Base-by-base conservation (phyloP, 2,329 filamentous ascomycete species). In the Metarhizium guizhouense region DNA sequence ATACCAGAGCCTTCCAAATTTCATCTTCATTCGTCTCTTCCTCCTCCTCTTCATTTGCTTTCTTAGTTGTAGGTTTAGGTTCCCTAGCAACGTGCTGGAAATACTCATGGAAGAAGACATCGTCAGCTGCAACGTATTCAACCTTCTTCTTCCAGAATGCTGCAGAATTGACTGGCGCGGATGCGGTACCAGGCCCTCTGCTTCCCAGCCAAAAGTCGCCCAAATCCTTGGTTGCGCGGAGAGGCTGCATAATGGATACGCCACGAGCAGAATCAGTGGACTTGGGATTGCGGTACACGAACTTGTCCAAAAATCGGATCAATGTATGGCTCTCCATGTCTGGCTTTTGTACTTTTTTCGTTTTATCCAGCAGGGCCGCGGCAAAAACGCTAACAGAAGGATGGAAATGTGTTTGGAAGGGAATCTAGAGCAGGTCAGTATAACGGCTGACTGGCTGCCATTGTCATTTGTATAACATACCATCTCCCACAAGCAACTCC, bases 61-160 rank as follows among this genome's bases (percentile, higher is more conserved):
- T 79, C 72, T 81, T 81, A 63, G 79, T 78, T 64, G 25, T 8
- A 5, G 52, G 7, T 67, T 86, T 81, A 56, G 69, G 68, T 52
- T 78, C 74, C 70, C 85, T 90, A 59, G 84, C 84, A 55, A 88
- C 73, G 59, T 86, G 82, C 58, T 83, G 86, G 73, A 99, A 99
- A 81, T 99, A 99, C 62, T 90, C 86, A 71, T 99, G 94, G 82
- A 99, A 99, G 82, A 99, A 99, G 43, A 91, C 88, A 68, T 99
- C 94, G 61, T 99, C 92, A 0, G 85, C 90, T 3, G 88, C 85
- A 48, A 99, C 87, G 54, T 97, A 86, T 60, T 90, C 86, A n/a
- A 82, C 79, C 74, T 90, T 92, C 81, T 90, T 90, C 65, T 86
- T 86, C 90, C 91, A 96, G 78, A 99, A 99, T 3, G 83, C 77